Percentiles rank a stretch among this genome's conserved stretches.
Evolutionary conservation across 176 grass and related monocot genomes (phyloP).

Genomic region (Zoysia japonica): DNA sequence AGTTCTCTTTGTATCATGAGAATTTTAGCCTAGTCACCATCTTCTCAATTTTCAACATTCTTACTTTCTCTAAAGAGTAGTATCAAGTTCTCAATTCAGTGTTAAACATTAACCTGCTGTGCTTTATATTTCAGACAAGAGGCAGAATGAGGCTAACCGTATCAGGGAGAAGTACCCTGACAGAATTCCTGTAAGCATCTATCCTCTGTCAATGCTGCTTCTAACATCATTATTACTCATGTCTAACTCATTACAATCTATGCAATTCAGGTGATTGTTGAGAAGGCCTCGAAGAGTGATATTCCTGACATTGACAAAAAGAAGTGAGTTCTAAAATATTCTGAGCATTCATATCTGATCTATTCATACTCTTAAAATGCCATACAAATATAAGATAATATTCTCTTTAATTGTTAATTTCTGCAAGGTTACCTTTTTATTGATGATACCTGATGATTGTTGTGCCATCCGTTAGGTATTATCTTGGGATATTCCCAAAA

Average conservation of each 20-base stretch:
- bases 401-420: constrained; percentile 13
- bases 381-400: not conserved
- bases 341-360: not conserved
- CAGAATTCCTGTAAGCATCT: constrained; percentile 72
- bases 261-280: constrained; percentile 84
- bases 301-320: constrained; percentile 97
- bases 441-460: not conserved
- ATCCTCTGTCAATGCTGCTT: constrained; percentile 4
- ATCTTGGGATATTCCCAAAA: not conserved
- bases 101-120: not conserved
- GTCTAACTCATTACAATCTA: constrained; percentile 21
- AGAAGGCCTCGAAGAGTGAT: constrained; percentile 93
- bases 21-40: not conserved
- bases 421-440: not conserved
- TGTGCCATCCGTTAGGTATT: not conserved
- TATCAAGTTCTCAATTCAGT: not conserved
- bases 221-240: not conserved
- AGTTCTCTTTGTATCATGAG: not conserved
- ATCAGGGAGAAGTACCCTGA: constrained; percentile 88
- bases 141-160: constrained; percentile 72
- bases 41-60: not conserved
- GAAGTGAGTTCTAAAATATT: constrained; percentile 55
- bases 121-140: constrained; percentile 61
- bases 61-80: not conserved
- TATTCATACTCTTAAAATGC: not conserved